These are phyloP conservation scores for Fusarium fujikuroi DNA, from an alignment of 2,329 filamentous ascomycete genomes.

Conservation along the genomic window DNA sequence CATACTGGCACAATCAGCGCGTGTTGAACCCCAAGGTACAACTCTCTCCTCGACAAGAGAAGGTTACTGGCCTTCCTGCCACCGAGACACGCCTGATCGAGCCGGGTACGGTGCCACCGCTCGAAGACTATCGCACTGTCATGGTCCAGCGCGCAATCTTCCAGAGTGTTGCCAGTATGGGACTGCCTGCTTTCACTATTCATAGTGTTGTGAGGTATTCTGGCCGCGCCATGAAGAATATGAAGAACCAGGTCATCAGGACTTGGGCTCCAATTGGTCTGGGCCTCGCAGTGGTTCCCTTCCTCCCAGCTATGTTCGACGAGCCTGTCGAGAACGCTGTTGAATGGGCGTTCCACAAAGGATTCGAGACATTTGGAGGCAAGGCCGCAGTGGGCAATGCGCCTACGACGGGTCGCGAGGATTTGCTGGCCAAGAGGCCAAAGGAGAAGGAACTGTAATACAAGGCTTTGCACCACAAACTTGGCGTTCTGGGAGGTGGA, in stretches of 20 bases:
- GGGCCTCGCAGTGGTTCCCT: constrained; percentile 80
- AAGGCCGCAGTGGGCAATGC: constrained; percentile 64
- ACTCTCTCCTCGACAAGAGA: constrained; percentile 61
- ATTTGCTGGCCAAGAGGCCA: constrained; percentile 53
- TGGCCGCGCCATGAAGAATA: constrained; percentile 83
- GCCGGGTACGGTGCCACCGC: constrained; percentile 67
- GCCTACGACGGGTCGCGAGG: constrained; percentile 62
- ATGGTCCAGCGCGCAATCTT: constrained; percentile 93
- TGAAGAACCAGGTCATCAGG: constrained; percentile 78
- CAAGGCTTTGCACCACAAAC: constrained; percentile 12
- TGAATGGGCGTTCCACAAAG: constrained; percentile 89
- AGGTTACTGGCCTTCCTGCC: constrained; percentile 57
- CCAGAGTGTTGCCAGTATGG: constrained; percentile 92
- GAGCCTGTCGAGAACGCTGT: constrained; percentile 92
- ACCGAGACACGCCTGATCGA: constrained; percentile 44
- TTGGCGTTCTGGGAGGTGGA: constrained; percentile 27
- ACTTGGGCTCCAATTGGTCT: constrained; percentile 94
- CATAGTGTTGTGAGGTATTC: constrained; percentile 93
- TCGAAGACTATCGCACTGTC: constrained; percentile 91
- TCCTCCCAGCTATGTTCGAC: constrained; percentile 87
- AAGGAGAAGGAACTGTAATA: constrained; percentile 59
- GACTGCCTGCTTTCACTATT: constrained; percentile 90
- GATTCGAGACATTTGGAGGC: constrained; percentile 78
- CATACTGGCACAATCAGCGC: constrained; percentile 87
- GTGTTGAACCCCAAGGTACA: constrained; percentile 74